Percentiles rank a stretch among this genome's conserved stretches.
phyloP scores from a whole-genome alignment of 2,329 filamentous ascomycete genomes.

The Talaromyces sp. region DNA sequence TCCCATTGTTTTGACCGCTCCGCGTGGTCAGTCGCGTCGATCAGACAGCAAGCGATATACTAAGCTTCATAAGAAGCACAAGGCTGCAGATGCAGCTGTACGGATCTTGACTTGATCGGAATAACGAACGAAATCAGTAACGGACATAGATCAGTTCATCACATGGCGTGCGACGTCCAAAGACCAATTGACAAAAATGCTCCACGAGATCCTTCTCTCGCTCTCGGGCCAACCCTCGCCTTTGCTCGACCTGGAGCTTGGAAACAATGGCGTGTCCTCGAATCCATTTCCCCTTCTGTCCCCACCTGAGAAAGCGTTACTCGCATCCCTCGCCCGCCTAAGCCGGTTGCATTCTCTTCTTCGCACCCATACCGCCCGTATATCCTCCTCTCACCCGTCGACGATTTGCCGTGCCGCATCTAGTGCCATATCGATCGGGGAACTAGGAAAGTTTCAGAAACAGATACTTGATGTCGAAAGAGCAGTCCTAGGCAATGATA shows the following conservation, averaged over 20 bases:
- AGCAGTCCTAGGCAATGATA: slow-evolving; percentile 70
- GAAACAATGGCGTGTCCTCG: slow-evolving; percentile 50
- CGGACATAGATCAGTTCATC: background rate
- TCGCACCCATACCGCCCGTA: slow-evolving; percentile 61
- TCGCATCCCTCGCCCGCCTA: slow-evolving; percentile 71
- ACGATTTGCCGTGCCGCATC: slow-evolving; percentile 85
- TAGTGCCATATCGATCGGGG: slow-evolving; percentile 67
- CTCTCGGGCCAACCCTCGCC: slow-evolving; percentile 91
- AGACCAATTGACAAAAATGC: slow-evolving; percentile 59
- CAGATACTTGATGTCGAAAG: slow-evolving; percentile 83
- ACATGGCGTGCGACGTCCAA: background rate
- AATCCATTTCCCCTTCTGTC: slow-evolving; percentile 55
- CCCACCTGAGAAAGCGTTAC: slow-evolving; percentile 76
- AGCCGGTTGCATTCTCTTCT: slow-evolving; percentile 74
- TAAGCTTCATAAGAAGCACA: background rate
- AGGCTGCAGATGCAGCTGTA: background rate
- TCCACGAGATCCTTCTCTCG: slow-evolving; percentile 96
- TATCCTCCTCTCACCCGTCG: slow-evolving; percentile 69
- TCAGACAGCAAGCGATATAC: background rate
- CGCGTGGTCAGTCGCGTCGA: slow-evolving; percentile 14
- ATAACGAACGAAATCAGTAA: too few species aligned
- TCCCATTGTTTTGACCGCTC: slow-evolving; percentile 6
- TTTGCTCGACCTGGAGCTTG: slow-evolving; percentile 61
- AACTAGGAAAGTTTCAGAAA: slow-evolving; percentile 75
- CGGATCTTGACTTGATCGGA: background rate